A percentile compares a stretch with the other conserved stretches of the same genome.
Conservation (phyloP, 2,329 filamentous ascomycete species). For the Lithohypha guttulata region DNA sequence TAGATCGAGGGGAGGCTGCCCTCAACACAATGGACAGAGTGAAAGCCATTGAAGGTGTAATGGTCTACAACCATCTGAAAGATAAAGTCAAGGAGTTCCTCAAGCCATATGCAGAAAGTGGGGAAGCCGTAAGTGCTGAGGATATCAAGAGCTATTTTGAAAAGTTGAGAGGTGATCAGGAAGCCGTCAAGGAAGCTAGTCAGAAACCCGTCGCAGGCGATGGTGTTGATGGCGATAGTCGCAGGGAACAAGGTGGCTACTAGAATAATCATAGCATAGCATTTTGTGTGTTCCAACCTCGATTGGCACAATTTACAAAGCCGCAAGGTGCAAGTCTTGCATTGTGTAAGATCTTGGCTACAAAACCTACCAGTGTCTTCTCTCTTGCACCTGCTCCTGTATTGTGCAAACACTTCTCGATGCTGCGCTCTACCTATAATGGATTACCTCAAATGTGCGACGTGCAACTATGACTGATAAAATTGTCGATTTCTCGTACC, state of each 20-base stretch:
- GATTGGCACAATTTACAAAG: too few species aligned
- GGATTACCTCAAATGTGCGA: too few species aligned
- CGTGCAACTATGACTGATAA: too few species aligned
- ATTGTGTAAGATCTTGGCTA: too few species aligned
- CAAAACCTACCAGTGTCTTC: too few species aligned
- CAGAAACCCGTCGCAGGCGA: slow-evolving; percentile 20
- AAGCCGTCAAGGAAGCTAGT: slow-evolving; percentile 55
- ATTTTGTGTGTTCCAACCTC: too few species aligned
- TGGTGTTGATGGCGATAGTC: slow-evolving; percentile 3
- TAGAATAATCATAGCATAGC: too few species aligned
- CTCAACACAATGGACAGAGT: slow-evolving; percentile 88
- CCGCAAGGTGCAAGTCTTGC: too few species aligned
- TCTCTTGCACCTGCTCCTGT: too few species aligned
- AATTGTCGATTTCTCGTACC: too few species aligned
- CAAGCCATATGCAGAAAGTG: slow-evolving; percentile 85
- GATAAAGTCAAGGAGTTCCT: slow-evolving; percentile 94
- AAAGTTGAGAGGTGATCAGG: slow-evolving; percentile 77
- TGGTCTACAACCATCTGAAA: slow-evolving; percentile 95
- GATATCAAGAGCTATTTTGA: slow-evolving; percentile 97
- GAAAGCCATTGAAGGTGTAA: slow-evolving; percentile 86
- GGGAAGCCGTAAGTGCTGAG: slow-evolving; percentile 77
- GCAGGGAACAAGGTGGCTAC: slow-evolving; percentile 14
- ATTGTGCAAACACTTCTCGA: too few species aligned
- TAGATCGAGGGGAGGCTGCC: slow-evolving; percentile 86
- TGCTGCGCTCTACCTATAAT: too few species aligned